A percentile compares a stretch with the other conserved stretches of the same genome.
Evolutionary conservation across 768 basidiomycete species (phyloP).

Genomic region (Tremella mesenterica): DNA sequence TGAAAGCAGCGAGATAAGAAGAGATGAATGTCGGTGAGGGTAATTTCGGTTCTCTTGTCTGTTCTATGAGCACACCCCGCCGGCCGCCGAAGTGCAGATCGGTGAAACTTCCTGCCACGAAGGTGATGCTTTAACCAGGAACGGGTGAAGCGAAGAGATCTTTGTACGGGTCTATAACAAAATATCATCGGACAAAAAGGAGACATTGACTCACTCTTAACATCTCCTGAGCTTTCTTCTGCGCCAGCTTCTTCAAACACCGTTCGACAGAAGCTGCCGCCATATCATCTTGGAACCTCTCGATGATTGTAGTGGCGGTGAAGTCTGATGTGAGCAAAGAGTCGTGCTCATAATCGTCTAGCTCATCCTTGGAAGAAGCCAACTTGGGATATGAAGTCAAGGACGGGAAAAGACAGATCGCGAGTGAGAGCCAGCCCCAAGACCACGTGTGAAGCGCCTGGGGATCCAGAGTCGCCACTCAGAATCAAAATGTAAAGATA

Average conservation of each 20-base stretch:
- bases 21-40: conserved; percentile 87
- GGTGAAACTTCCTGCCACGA: too few relatives aligned
- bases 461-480: too few relatives aligned
- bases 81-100: too few relatives aligned
- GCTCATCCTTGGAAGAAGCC: too few relatives aligned
- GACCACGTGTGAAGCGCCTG: too few relatives aligned
- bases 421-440: too few relatives aligned
- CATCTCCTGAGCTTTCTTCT: conserved; percentile 63
- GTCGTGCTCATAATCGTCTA: not conserved
- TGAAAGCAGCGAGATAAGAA: conserved; percentile 95
- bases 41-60: conserved; percentile 69
- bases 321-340: conserved; percentile 56
- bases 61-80: too few relatives aligned
- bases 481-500: too few relatives aligned
- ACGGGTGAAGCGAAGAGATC: too few relatives aligned
- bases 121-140: too few relatives aligned
- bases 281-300: conserved; percentile 74
- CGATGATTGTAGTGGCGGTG: conserved; percentile 91
- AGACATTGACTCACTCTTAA: conserved; percentile 49
- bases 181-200: not conserved
- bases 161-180: conserved; percentile 2
- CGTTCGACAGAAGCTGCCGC: conserved; percentile 78
- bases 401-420: not conserved
- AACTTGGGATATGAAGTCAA: not conserved
- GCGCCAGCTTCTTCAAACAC: conserved; percentile 75